Evolutionary conservation across 2,329 filamentous ascomycete species (phyloP), one percentile per base, ranked within the genome.

Genomic region (Cytospora paraplurivora): DNA sequence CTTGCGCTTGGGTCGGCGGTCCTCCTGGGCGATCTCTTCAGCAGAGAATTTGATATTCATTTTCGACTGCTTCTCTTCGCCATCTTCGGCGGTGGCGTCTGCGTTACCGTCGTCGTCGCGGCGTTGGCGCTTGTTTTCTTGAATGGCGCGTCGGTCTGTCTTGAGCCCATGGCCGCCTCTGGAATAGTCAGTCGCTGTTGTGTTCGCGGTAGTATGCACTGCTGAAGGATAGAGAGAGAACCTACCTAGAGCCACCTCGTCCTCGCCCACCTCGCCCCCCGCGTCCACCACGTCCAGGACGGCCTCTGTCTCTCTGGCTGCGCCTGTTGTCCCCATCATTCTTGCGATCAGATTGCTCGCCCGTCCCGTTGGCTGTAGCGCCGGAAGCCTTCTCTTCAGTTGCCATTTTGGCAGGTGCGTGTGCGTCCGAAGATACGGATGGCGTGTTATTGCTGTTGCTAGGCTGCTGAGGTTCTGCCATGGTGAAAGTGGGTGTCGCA

Each of bases 1-100:
- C 80, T 99, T 99, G 76, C 91, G 88, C 83, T 99, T 99, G 32
- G 95, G 95, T 62, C 88, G 87, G 68, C 94, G 88, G 74, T 89
- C 88, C 75, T 99, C 95, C 54, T 88, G 87, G 13, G 90, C 91
- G 69, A 97, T 94, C 77, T 97, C 93, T 68, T 95, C 92, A 70
- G 91, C 85, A 60, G 79, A 77, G 70, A 87, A 87, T 47, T 81
- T 78, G 63, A 85, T 85, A 73, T 72, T 77, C 77, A 80, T 80
- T 67, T 88, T 86, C 65, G 86, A 84, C 4, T 78, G 76, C 27
- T 75, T 71, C 6, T 76, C 76, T 41, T 50, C 61, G 33, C 70
- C 70, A 11, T 73, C 72, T 13, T 63, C 55, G 44, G 41, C 53
- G 37, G 52, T 55, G 10, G 55, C 49, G 33, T 49, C 38, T 12